Percentiles rank a stretch among this genome's conserved stretches.
phyloP scores from a whole-genome alignment of 257 asterid genomes.

The Echites panduratus region DNA sequence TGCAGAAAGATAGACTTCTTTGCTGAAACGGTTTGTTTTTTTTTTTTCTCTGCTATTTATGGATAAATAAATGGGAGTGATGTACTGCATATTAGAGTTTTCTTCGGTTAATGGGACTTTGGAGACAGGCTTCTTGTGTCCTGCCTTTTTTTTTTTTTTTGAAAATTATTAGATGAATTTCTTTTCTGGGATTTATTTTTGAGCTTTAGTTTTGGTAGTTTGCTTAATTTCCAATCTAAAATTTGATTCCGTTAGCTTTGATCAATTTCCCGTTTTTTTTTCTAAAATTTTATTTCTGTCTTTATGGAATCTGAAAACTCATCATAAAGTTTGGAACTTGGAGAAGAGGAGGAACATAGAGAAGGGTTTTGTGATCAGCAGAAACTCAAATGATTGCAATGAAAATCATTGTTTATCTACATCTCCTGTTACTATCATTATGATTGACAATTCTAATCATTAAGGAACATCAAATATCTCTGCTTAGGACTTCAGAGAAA shows the following conservation, averaged over 20 bases:
- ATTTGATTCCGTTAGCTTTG: neutral
- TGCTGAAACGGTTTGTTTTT: conserved; percentile 6
- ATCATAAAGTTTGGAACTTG: conserved; percentile 4
- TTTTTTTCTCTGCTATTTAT: neutral
- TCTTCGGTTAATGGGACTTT: neutral
- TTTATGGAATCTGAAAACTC: neutral
- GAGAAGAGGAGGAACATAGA: neutral
- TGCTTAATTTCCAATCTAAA: neutral
- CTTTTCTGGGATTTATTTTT: neutral
- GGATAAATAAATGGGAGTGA: neutral
- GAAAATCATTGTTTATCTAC: neutral
- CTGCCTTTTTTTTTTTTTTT: no score
- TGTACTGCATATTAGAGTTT: neutral
- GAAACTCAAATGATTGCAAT: neutral
- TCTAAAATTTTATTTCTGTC: neutral
- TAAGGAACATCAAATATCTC: neutral
- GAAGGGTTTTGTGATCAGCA: neutral
- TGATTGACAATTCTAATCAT: neutral
- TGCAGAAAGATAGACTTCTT: neutral
- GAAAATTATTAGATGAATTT: neutral
- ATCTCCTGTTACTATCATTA: neutral
- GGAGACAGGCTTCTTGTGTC: neutral
- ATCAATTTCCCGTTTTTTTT: neutral
- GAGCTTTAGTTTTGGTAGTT: neutral
- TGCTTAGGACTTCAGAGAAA: neutral